Base-by-base conservation (phyloP, 495 filamentous ascomycete genomes). In the Usnea hakonensis region DNA sequence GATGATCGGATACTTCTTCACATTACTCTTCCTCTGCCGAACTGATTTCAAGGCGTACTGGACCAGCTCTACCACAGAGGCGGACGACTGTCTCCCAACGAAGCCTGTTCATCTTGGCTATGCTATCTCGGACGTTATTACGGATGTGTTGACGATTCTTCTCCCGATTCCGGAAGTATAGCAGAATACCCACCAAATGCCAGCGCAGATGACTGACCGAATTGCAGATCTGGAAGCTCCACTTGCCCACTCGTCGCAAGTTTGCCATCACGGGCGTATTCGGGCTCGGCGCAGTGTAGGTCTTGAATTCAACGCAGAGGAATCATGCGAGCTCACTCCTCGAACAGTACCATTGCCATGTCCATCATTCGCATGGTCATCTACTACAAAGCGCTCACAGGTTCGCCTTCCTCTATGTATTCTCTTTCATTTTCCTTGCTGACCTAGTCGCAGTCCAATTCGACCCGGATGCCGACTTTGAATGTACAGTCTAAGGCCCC, bases 341-440 rank as follows among this genome's bases (percentile, higher is more conserved):
- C 16, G 7, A 16, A 21, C 26, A 60, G 57, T 41, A 60, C 57
- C 17, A 43, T 41, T 46, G 57, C 57, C 26, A 60, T 60, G 57
- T 60, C 57, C 16, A 60, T 60, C 23, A 46, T 60, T 44, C 57
- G 57, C 11, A 60, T 60, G 57, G 57, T 53, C 23, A 60, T 60
- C 40, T 60, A 60, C 40, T 46, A 60, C 23, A 52, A 30, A 62
- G 60, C 60, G 28, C 60, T 62, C 19, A 55, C 60, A 43, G 60
- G 50, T 62, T 54, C 28, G 52, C 28, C 2, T 13, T 57, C 21
- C 54, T 55, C 28, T 40, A 26, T 26, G 33, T 41, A 21, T 57
- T 5, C 13, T 55, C 33, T 56, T 38, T 19, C 28, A 19, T 19
- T 9, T 17, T 35, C 19, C 35, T 35, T 40, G 23, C 28, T 55